These are phyloP conservation scores for Fusarium coffeatum DNA, from an alignment of 2,329 filamentous ascomycete species.

Conservation along the genomic window DNA sequence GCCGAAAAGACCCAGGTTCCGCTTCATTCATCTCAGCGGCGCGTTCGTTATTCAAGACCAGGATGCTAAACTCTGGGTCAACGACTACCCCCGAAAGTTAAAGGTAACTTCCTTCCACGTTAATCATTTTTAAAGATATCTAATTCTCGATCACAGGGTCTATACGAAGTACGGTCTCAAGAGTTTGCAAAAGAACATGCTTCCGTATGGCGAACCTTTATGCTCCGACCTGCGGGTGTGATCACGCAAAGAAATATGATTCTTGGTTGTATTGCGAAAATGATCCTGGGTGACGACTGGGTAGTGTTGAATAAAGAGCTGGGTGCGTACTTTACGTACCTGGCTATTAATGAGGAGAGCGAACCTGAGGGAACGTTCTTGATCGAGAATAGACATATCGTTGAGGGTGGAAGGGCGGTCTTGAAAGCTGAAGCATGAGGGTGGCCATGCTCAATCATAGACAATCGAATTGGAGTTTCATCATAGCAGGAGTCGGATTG, in stretches of 20 bases:
- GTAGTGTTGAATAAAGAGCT: conserved; percentile 28
- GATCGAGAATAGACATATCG: not conserved
- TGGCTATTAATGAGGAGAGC: conserved; percentile 33
- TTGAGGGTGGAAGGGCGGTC: not conserved
- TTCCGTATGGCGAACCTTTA: conserved; percentile 29
- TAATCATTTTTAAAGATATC: fast-evolving
- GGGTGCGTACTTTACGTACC: conserved; percentile 34
- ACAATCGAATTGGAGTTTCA: not conserved
- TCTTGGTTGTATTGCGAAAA: not conserved
- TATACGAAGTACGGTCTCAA: conserved; percentile 29
- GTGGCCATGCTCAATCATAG: fast-evolving
- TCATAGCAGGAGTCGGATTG: too few relatives aligned
- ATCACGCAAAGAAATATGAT: conserved; percentile 1
- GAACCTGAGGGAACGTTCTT: conserved; percentile 3
- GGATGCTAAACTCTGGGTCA: conserved; percentile 45
- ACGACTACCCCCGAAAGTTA: conserved; percentile 35
- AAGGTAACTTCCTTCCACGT: conserved; percentile 9
- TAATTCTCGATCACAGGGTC: conserved; percentile 13
- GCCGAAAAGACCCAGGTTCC: conserved; percentile 31
- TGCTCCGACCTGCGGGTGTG: conserved; percentile 35
- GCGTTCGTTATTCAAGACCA: conserved; percentile 51
- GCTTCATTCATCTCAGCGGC: conserved; percentile 51
- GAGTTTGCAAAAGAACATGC: conserved; percentile 19
- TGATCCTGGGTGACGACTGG: conserved; percentile 37
- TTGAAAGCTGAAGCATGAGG: not conserved